Evolutionary conservation across 2,329 filamentous ascomycete genomes (phyloP), one percentile per base, ranked within the genome.

Genomic region (Trichoderma pleuroti): DNA sequence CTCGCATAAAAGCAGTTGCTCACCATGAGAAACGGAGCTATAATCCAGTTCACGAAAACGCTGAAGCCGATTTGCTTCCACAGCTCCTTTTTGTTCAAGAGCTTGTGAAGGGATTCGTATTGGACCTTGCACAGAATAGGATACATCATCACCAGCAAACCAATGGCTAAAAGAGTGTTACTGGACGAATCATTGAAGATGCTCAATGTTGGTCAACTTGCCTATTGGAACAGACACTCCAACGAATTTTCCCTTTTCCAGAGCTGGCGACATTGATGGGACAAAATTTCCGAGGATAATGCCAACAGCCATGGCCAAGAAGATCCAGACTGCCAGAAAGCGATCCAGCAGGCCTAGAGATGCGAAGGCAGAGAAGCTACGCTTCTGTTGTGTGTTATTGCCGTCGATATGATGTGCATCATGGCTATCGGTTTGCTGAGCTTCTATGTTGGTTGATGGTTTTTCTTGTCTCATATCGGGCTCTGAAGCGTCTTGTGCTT

Each of bases 61-160:
- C 91, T 94, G 75, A 97, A 92, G 0, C 78, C 83, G n/a, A 97
- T 87, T 78, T 97, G 93, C 64, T 88, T 87, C 93, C 92, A 97
- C 3, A 97, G 82, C 0, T 83, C 83, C 3, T 84, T 84, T 3
- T 88, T 84, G 3, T 82, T 79, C 71, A 96, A 86, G 5, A 93
- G 82, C 3, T 86, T 82, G 78, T 93, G 92, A 11, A 97, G 81
- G 0, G 88, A 87, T 78, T 97, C 93, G 80, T 89, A 96, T 52
- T 88, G 88, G 7, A 97, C 91, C 79, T 96, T 96, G 85, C 93
- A 97, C 0, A 97, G 83, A 72, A 97, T 97, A 0, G 93, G 94
- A 77, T 96, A 97, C 93, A 97, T 97, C 93, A 97, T 97, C 54
- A 97, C 90, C 1, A 97, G 85, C 1, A 97, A 82, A 0, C 93